Percentiles rank a stretch among this genome's conserved stretches.
phyloP scores from a whole-genome alignment of 2,329 filamentous ascomycete genomes.

The Aspergillus texensis region DNA sequence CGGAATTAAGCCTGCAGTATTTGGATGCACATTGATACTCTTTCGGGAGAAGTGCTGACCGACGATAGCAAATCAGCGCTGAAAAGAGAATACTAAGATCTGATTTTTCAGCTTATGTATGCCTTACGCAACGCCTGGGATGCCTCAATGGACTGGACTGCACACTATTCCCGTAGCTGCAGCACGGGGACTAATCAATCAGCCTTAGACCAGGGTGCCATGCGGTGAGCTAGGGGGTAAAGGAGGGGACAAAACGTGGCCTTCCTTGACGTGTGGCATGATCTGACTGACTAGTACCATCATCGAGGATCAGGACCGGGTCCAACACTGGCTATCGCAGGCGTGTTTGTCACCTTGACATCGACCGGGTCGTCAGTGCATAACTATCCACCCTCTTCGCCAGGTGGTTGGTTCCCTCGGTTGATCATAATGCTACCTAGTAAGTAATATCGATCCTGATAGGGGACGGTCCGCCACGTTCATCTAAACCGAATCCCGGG shows the following conservation, averaged over 20 bases:
- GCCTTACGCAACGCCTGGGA: not conserved
- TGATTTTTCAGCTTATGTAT: not conserved
- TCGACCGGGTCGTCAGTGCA: not conserved
- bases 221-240: slow-evolving; percentile 6
- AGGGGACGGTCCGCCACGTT: slow-evolving; percentile 1
- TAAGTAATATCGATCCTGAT: not conserved
- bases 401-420: not conserved
- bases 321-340: not conserved
- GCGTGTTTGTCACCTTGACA: not conserved
- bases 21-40: slow-evolving; percentile 5
- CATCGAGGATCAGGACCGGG: not conserved
- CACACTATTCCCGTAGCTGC: not conserved
- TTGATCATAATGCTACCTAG: not conserved
- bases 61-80: not conserved
- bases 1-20: not conserved
- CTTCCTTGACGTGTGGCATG: slow-evolving; percentile 3
- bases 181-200: not conserved
- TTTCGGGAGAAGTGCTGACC: slow-evolving; percentile 8
- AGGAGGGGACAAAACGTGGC: slow-evolving; percentile 11
- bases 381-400: not conserved
- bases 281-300: slow-evolving; percentile 3
- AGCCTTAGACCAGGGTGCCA: slow-evolving; percentile 11
- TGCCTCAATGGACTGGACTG: not conserved
- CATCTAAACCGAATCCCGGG: not conserved
- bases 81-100: not conserved